Conservation (phyloP, 495 filamentous ascomycete species). For the Aspergillus steynii region DNA sequence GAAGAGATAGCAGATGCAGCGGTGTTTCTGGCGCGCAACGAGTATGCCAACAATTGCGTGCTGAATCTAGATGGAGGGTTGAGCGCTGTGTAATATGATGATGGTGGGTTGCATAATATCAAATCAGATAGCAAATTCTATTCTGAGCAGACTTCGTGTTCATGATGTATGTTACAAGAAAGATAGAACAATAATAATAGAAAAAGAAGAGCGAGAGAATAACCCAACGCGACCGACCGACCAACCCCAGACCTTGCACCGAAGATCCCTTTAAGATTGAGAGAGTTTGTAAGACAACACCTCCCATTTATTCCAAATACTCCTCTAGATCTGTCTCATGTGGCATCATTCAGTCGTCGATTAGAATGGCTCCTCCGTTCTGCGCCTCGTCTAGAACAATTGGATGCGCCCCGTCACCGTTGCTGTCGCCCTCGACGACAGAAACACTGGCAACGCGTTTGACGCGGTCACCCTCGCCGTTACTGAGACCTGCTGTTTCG, state of each 20-base stretch:
- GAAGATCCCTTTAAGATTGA: background rate
- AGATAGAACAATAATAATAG: background rate
- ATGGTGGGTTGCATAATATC: background rate
- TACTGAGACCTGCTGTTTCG: conserved; percentile 41
- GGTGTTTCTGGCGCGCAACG: conserved; percentile 72
- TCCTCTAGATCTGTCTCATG: background rate
- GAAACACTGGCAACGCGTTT: conserved; percentile 46
- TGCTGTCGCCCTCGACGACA: conserved; percentile 1
- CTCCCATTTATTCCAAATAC: background rate
- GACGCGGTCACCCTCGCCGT: conserved; percentile 33
- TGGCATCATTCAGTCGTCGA: conserved; percentile 54
- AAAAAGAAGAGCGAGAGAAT: background rate
- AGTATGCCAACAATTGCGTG: conserved; percentile 81
- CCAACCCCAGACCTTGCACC: background rate
- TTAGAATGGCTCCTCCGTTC: conserved; percentile 68
- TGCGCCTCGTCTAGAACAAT: conserved; percentile 55
- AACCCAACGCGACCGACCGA: background rate
- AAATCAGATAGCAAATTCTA: background rate
- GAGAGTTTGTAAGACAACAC: background rate
- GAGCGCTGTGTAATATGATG: conserved; percentile 55
- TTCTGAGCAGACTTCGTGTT: background rate
- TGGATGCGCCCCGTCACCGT: conserved; percentile 32
- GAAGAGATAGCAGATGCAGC: conserved; percentile 81
- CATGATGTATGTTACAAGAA: conserved; percentile 1
- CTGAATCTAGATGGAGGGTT: conserved; percentile 85